These are phyloP conservation scores for Sordariomycetes sp. DNA, from an alignment of 2,329 filamentous ascomycete genomes.

Conservation along the genomic window DNA sequence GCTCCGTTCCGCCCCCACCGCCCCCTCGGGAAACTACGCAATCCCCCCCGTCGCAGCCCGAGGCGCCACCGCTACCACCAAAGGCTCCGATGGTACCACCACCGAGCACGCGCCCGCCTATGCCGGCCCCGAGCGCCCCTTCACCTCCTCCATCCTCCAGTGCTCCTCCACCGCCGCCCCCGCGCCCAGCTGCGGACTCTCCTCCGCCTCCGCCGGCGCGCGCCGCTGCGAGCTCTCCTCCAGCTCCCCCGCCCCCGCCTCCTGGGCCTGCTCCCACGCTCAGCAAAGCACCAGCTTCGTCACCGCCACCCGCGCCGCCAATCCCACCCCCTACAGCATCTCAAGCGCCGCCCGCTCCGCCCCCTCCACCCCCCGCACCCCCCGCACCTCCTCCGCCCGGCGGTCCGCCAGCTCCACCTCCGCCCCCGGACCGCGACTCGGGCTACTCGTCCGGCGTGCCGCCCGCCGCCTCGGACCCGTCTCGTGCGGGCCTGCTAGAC, in stretches of 20 bases:
- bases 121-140: conserved; percentile 36
- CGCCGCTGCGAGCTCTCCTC: conserved; percentile 21
- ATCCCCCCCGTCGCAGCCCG: conserved; percentile 20
- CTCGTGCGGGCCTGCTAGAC: conserved; percentile 52
- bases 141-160: conserved; percentile 15
- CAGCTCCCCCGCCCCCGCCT: conserved; percentile 34
- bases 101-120: conserved; percentile 37
- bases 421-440: conserved; percentile 46
- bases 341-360: conserved; percentile 17
- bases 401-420: conserved; percentile 33
- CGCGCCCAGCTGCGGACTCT: conserved; percentile 26
- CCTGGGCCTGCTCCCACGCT: conserved; percentile 25
- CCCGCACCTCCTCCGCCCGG: conserved; percentile 23
- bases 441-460: conserved; percentile 45
- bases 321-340: conserved; percentile 22
- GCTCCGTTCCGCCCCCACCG: conserved; percentile 61
- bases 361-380: conserved; percentile 25
- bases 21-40: conserved; percentile 31
- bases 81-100: conserved; percentile 38
- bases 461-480: conserved; percentile 25
- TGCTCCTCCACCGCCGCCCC: conserved; percentile 28
- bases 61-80: conserved; percentile 34
- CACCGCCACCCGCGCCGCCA: conserved; percentile 36
- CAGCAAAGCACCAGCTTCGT: conserved; percentile 4
- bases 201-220: conserved; percentile 35